A percentile compares a stretch with the other conserved stretches of the same genome.
phyloP scores from a whole-genome alignment of 2,329 filamentous ascomycete genomes.

The Fusarium veterinarium region DNA sequence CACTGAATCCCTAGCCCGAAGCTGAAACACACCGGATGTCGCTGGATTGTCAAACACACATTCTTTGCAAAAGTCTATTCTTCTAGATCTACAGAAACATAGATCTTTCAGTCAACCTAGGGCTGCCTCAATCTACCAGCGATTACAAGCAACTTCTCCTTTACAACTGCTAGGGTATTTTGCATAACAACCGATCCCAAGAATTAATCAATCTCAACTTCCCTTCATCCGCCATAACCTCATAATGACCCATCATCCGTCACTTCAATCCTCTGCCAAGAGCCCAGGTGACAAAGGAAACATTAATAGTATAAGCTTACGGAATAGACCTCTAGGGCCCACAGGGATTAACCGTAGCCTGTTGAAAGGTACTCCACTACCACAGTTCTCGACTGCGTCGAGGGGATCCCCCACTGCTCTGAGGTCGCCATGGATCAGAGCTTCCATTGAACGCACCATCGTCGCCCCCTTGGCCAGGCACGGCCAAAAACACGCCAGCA shows the following conservation, averaged over 20 bases:
- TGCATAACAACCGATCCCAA: conserved; percentile 30
- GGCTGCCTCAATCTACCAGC: conserved; percentile 28
- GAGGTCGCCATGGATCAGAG: conserved; percentile 46
- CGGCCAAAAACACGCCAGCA: conserved; percentile 63
- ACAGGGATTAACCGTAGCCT: neutral
- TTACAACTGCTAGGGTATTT: conserved; percentile 39
- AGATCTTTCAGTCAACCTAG: conserved; percentile 30
- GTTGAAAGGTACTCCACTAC: conserved; percentile 18
- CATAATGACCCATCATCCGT: conserved; percentile 6
- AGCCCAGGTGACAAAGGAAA: conserved; percentile 8
- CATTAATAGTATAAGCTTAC: conserved; percentile 10
- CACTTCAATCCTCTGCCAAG: conserved; percentile 7
- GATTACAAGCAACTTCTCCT: conserved; percentile 30
- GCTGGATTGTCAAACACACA: neutral
- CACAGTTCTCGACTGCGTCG: conserved; percentile 42
- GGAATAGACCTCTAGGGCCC: neutral
- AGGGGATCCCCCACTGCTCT: conserved; percentile 55
- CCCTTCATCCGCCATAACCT: conserved; percentile 10
- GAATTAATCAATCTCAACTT: conserved; percentile 21
- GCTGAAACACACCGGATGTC: neutral
- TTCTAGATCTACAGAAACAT: conserved; percentile 5
- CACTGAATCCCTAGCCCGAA: neutral
- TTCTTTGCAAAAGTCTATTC: conserved; percentile 11
- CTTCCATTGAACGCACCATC: conserved; percentile 15
- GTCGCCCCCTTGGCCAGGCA: conserved; percentile 53